Conservation (phyloP, 192 early-diverging fungal genomes). For the Haplosporangium gracile region DNA sequence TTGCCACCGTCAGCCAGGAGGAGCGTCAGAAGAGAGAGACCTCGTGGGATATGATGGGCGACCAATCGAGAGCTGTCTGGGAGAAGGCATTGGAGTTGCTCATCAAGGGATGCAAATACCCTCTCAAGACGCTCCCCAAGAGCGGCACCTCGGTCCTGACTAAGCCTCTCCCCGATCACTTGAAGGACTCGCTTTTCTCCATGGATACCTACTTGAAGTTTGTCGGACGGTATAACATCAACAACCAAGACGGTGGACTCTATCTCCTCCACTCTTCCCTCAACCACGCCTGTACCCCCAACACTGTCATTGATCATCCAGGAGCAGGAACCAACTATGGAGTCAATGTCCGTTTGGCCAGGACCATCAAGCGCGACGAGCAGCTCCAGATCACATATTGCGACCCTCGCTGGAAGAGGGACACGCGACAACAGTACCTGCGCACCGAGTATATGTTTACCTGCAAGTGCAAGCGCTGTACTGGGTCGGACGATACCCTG, state of each 20-base stretch:
- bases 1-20: slow-evolving; percentile 68
- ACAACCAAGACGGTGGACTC: slow-evolving; percentile 73
- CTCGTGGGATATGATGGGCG: slow-evolving; percentile 68
- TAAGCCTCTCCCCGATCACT: slow-evolving; percentile 61
- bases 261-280: slow-evolving; percentile 71
- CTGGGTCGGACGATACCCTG: slow-evolving; percentile 60
- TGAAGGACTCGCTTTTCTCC: slow-evolving; percentile 62
- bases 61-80: slow-evolving; percentile 56
- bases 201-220: slow-evolving; percentile 68
- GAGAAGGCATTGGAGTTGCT: slow-evolving; percentile 56
- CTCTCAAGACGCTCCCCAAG: slow-evolving; percentile 60
- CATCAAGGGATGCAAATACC: slow-evolving; percentile 60
- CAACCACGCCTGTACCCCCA: slow-evolving; percentile 71
- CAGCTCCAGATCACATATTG: slow-evolving; percentile 72
- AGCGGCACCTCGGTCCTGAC: slow-evolving; percentile 44
- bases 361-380: slow-evolving; percentile 69
- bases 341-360: slow-evolving; percentile 64
- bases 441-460: slow-evolving; percentile 71
- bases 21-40: slow-evolving; percentile 69
- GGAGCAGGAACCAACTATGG: slow-evolving; percentile 63
- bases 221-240: slow-evolving; percentile 72
- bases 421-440: slow-evolving; percentile 63
- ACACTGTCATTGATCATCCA: slow-evolving; percentile 66
- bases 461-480: slow-evolving; percentile 71
- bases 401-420: slow-evolving; percentile 68